These are phyloP conservation scores for Exophiala sideris DNA, from an alignment of 2,329 filamentous ascomycete species.

Conservation along the genomic window DNA sequence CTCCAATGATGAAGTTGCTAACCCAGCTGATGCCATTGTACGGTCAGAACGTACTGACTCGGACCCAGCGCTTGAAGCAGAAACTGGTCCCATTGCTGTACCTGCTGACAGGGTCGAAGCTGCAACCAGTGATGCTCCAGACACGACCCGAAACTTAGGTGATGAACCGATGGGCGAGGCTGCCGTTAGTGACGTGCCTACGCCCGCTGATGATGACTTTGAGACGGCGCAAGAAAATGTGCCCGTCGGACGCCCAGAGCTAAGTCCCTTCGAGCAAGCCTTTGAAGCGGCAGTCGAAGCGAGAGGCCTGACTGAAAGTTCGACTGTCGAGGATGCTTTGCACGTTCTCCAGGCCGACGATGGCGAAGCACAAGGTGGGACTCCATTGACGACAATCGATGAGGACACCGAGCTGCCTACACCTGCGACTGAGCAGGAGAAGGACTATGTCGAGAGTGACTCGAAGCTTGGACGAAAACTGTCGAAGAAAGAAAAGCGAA, in stretches of 20 bases:
- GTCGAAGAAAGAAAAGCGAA: slow-evolving; percentile 24
- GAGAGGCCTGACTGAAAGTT: slow-evolving; percentile 19
- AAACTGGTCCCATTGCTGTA: too few relatives aligned
- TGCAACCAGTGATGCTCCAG: too few relatives aligned
- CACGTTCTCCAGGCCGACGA: slow-evolving; percentile 22
- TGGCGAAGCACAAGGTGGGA: slow-evolving; percentile 5
- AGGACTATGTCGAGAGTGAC: not conserved
- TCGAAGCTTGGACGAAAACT: slow-evolving; percentile 5
- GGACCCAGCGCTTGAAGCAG: too few relatives aligned
- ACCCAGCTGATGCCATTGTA: too few relatives aligned
- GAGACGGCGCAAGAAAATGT: not conserved
- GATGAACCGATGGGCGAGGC: too few relatives aligned
- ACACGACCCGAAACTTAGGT: too few relatives aligned
- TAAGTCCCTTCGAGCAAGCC: slow-evolving; percentile 22
- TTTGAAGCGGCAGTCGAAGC: slow-evolving; percentile 23
- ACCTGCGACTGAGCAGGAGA: not conserved
- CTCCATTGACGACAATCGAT: slow-evolving; percentile 11
- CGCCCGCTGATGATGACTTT: not conserved
- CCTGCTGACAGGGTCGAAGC: too few relatives aligned
- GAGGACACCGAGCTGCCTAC: slow-evolving; percentile 13
- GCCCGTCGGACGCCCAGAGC: not conserved
- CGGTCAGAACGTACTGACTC: not conserved
- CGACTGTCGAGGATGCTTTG: slow-evolving; percentile 18
- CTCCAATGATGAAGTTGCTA: too few relatives aligned
- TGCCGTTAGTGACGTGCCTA: too few relatives aligned